These are phyloP conservation scores for Striga asiatica DNA, from an alignment of 257 asterid species.

Conservation along the genomic window DNA sequence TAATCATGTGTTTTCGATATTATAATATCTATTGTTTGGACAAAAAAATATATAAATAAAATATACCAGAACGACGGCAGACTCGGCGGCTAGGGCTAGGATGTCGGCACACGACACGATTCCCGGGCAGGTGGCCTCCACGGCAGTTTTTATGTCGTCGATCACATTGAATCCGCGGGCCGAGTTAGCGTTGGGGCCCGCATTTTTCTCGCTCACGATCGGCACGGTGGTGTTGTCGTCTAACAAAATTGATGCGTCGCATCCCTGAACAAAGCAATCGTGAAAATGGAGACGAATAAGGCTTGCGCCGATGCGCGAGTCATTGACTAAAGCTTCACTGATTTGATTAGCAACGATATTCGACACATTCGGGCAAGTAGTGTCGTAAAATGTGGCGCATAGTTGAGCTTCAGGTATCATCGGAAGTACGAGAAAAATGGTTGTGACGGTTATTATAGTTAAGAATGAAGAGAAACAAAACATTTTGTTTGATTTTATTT, in stretches of 20 bases:
- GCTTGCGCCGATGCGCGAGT: conserved; percentile 51
- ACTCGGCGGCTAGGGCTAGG: conserved; percentile 49
- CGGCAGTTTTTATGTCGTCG: conserved; percentile 44
- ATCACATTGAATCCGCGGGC: conserved; percentile 45
- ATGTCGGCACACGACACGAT: conserved; percentile 68
- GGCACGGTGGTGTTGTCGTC: conserved; percentile 30
- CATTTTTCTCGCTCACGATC: conserved; percentile 45
- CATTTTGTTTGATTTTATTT: too few relatives aligned
- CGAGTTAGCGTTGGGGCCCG: conserved; percentile 41
- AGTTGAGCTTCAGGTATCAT: conserved; percentile 38
- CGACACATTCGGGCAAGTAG: conserved; percentile 51
- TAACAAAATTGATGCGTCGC: conserved; percentile 50
- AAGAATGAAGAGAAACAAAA: conserved; percentile 9
- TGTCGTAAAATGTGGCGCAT: conserved; percentile 37
- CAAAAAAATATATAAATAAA: too few relatives aligned
- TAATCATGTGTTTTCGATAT: too few relatives aligned
- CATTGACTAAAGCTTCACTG: conserved; percentile 44
- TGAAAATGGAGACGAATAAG: conserved; percentile 52
- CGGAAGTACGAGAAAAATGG: conserved; percentile 12
- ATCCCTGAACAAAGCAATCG: conserved; percentile 70
- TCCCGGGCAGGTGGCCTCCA: conserved; percentile 47
- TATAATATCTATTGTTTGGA: too few relatives aligned
- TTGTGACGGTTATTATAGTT: background rate
- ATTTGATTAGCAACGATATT: conserved; percentile 28
- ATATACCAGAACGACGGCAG: conserved; percentile 48